Base-by-base conservation (phyloP, 768 basidiomycete genomes). In the Trichaptum fuscoviolaceum region DNA sequence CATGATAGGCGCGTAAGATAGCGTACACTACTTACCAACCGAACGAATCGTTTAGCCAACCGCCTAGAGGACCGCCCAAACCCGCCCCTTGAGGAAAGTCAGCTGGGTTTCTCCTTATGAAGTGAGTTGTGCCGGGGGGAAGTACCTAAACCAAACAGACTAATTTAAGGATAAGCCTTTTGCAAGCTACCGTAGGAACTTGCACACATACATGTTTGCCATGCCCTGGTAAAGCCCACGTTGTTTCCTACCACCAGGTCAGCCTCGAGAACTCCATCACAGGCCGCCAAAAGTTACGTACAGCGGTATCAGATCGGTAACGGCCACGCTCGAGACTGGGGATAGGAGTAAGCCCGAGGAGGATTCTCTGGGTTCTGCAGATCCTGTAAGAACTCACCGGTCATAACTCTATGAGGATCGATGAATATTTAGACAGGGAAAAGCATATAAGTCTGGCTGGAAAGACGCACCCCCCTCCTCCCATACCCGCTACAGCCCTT, bases 221-320 rank as follows among this genome's bases (percentile, higher is more conserved):
- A 94, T 83, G 65, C 95, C 95, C 75, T 99, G 96, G 73, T 95
- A 96, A 9, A 96, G 77, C 1, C 94, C 96, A 64, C 96, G 84
- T 68, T 93, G 88, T 73, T 90, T 90, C 71, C 92, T 94, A 72
- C 35, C 61, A 30, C 62, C 64, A 34, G 58, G 66, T 9, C 62
- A 63, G 27, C n/a, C 42, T 52, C 42, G 15, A 52, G 42, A 52
- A 52, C 42, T 52, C 42, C 42, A 6, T 52, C 15, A 52, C 42
- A 52, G 42, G 42, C 42, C 15, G 15, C 42, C 12, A 52, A 52
- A 58, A 15, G 58, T 65, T 65, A 80, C 89, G 81, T 72, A 92
- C 89, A 98, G 76, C 17, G 95, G 93, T 67, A 98, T 90, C 25
- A 97, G 80, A 79, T 99, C 96, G 7, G 91, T 90, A 65, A 94